Evolutionary conservation across 2,329 filamentous ascomycete genomes (phyloP), one percentile per base, ranked within the genome.

Genomic region (Raffaelea albimanens): DNA sequence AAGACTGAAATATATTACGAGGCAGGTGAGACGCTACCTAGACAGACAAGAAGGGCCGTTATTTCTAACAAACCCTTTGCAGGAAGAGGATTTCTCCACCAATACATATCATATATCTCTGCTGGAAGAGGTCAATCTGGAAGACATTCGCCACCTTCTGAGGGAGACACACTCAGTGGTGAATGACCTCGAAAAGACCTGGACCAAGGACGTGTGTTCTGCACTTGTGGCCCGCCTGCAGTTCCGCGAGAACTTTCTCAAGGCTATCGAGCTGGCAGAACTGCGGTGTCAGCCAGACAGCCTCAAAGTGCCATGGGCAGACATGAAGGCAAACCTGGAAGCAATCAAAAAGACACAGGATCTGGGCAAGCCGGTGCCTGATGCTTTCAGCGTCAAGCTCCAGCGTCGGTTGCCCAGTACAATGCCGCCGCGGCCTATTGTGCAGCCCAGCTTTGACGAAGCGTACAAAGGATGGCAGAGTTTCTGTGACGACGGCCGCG

Each of bases 1-100:
- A 82, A 80, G 46, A 74, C 75, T n/a, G 87, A 95, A 61, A 84
- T 94, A 56, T 96, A 84, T 61, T 97, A 91, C 57, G 93, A 98
- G 75, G 86, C 86, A 63, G 53, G 69, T 61, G 22, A 3, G 29
- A 20, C 10, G 23, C 31, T 23, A 23, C 5, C 9, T 14, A 18
- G 18, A 22, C 39, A 38, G 22, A 38, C 34, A 5, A 13, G 19
- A 13, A 4, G 8, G 13, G 5, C 16, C 20, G 40, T 25, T n/a
- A n/a, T n/a, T n/a, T n/a, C n/a, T n/a, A n/a, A n/a, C n/a, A n/a
- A n/a, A n/a, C n/a, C n/a, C n/a, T n/a, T n/a, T n/a, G n/a, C n/a
- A 91, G 83, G 93, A 98, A 66, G 93, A 98, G 65, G 93, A 98
- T 59, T 96, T 98, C 61, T 87, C 94, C 19, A 90, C 88, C 7